phyloP scores from a whole-genome alignment of 1,284 basidiomycete genomes.

The Sporisorium graminicola region DNA sequence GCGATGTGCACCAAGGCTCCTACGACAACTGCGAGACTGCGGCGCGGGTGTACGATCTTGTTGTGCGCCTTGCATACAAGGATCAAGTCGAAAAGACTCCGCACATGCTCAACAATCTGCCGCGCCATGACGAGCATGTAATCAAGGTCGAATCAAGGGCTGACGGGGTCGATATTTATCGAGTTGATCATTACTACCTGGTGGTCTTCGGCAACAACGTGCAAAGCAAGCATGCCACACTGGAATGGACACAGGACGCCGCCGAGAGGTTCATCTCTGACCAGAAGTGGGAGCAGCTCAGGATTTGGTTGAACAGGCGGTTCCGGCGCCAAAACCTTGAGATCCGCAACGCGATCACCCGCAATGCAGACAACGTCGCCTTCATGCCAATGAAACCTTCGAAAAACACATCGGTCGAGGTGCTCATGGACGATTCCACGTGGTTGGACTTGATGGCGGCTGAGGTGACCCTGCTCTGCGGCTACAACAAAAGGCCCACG shows the following conservation, averaged over 20 bases:
- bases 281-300: no score
- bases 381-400: no score
- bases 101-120: neutral
- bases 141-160: neutral
- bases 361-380: no score
- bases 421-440: no score
- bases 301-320: no score
- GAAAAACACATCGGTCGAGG: no score
- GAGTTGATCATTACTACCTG: neutral
- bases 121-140: neutral
- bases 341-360: no score
- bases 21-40: neutral
- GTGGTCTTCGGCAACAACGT: neutral
- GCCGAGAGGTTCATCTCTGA: neutral
- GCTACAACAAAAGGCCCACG: neutral
- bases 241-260: neutral
- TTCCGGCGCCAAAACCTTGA: no score
- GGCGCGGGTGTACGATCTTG: neutral
- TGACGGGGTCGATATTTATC: neutral
- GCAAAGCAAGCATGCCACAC: neutral
- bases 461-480: no score
- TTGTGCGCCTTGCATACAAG: neutral
- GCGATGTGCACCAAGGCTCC: neutral
- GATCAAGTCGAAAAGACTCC: slow-evolving; percentile 2
- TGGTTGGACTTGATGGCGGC: no score